Evolutionary conservation across 352 stramenopile species (phyloP).

Genomic region (Phytopythium vexans): DNA sequence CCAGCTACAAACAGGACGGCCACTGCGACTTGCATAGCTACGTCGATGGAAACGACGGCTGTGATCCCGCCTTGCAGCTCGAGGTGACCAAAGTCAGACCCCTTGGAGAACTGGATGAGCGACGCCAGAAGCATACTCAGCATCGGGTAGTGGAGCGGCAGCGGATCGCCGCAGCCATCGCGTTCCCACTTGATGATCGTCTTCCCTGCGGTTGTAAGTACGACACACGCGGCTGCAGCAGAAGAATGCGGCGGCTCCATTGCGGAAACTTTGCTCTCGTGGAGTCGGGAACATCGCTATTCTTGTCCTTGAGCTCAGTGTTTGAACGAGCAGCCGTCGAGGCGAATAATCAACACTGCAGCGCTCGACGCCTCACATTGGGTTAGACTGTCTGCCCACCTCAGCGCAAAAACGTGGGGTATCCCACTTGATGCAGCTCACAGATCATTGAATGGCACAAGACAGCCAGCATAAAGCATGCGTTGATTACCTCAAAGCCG

Average conservation of each 20-base stretch:
- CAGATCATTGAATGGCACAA: too few species aligned
- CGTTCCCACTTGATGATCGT: conserved; percentile 46
- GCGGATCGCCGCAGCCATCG: conserved; percentile 15
- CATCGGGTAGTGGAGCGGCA: conserved; percentile 38
- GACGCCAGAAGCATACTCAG: conserved; percentile 52
- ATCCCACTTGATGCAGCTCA: too few species aligned
- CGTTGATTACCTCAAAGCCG: too few species aligned
- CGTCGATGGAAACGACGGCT: conserved; percentile 33
- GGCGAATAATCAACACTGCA: too few species aligned
- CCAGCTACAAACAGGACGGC: conserved; percentile 27
- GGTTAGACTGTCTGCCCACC: too few species aligned
- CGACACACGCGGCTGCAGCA: conserved; percentile 31
- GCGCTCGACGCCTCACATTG: too few species aligned
- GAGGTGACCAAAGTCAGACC: conserved; percentile 28
- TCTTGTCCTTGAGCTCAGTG: background rate
- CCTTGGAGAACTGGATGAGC: conserved; percentile 50
- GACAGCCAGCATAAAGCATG: too few species aligned
- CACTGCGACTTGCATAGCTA: conserved; percentile 28
- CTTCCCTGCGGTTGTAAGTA: conserved; percentile 44
- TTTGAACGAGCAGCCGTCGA: background rate
- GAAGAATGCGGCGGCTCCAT: too few species aligned
- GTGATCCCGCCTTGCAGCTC: conserved; percentile 35
- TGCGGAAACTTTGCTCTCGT: background rate
- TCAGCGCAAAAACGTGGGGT: too few species aligned
- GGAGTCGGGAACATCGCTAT: conserved; percentile 4